Evolutionary conservation across 1,284 basidiomycete species (phyloP).

Genomic region (Leccinum subrobustum): DNA sequence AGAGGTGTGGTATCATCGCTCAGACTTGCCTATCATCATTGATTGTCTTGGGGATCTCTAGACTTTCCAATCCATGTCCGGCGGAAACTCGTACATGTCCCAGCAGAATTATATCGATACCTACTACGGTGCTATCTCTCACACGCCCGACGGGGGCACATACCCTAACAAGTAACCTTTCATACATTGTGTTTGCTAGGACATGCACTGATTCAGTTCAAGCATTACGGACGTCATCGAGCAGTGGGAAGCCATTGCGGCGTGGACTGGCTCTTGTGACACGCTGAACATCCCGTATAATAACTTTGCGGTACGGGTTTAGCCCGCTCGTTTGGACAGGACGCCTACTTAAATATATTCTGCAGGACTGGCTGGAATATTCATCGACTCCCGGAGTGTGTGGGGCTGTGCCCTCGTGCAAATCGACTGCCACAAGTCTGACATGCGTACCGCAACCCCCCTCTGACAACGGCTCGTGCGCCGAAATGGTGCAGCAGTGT

Average conservation of each 20-base stretch:
- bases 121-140: conserved; percentile 19
- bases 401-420: conserved; percentile 6
- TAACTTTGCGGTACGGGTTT: conserved; percentile 18
- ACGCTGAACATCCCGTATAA: conserved; percentile 19
- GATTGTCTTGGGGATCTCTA: neutral
- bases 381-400: conserved; percentile 23
- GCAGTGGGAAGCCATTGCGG: conserved; percentile 20
- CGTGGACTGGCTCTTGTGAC: conserved; percentile 23
- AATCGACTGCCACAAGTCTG: neutral
- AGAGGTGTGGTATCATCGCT: conserved; percentile 7
- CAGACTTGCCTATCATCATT: neutral
- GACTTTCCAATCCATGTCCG: conserved; percentile 19
- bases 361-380: conserved; percentile 26
- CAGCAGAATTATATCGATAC: conserved; percentile 24
- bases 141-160: conserved; percentile 11
- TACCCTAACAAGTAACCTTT: conserved; percentile 19
- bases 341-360: neutral
- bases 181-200: neutral
- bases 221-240: conserved; percentile 8
- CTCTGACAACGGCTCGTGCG: conserved; percentile 26
- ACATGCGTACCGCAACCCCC: conserved; percentile 24
- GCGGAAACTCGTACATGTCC: conserved; percentile 20
- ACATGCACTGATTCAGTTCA: neutral
- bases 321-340: neutral
- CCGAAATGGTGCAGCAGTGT: conserved; percentile 14